These are phyloP conservation scores for Carex pumila DNA, from an alignment of 176 grass and related monocot species.

Conservation along the genomic window DNA sequence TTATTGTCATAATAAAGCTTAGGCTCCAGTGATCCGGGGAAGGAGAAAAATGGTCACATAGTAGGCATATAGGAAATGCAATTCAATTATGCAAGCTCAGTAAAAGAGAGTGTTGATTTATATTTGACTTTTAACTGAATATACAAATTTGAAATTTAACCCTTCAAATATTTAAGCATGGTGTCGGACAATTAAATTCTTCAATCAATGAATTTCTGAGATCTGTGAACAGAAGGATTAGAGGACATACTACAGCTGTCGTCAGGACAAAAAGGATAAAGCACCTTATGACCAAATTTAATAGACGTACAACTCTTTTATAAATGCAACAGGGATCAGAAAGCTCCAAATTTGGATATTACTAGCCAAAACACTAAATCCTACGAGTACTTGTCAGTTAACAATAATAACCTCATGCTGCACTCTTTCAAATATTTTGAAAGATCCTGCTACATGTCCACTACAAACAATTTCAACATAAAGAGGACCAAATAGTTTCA, in stretches of 20 bases:
- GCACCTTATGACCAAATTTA: neutral
- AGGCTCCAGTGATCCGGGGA: neutral
- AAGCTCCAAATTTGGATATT: conserved; percentile 7
- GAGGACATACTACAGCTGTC: neutral
- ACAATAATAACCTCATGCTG: neutral
- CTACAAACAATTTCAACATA: neutral
- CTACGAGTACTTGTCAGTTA: neutral
- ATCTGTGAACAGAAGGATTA: neutral
- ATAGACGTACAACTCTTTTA: neutral
- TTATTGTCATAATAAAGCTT: neutral
- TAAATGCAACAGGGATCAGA: neutral
- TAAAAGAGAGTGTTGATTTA: neutral
- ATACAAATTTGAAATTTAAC: neutral
- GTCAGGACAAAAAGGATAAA: neutral
- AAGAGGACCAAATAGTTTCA: neutral
- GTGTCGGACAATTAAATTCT: neutral
- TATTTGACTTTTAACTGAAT: neutral
- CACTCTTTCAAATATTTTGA: neutral
- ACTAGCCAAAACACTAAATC: neutral
- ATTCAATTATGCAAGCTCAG: neutral
- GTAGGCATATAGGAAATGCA: neutral
- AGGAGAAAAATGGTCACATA: neutral
- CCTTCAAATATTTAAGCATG: neutral
- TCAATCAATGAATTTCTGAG: neutral
- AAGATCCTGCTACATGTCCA: neutral